Evolutionary conservation across 2,329 filamentous ascomycete species (phyloP).

Genomic region (Diaporthe eres): DNA sequence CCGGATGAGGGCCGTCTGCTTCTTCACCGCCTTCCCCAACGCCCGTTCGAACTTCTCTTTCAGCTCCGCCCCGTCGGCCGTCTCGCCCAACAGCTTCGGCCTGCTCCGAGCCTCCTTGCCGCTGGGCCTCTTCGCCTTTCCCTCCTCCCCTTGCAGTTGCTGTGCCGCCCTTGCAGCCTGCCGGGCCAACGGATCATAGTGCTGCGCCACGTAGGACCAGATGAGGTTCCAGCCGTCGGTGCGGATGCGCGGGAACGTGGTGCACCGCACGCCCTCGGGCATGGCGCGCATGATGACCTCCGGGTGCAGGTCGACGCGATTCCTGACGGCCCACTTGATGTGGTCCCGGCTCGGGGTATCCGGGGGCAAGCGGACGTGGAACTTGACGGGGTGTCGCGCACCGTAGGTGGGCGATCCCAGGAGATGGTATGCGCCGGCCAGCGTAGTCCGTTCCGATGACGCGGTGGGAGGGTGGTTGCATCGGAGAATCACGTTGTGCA

Average conservation of each 20-base stretch:
- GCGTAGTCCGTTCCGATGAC: rapidly evolving
- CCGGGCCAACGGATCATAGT: too few relatives aligned
- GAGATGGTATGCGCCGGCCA: neutral
- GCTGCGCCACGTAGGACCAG: neutral
- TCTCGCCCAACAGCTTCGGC: too few relatives aligned
- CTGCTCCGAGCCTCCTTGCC: neutral
- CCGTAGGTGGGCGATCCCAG: neutral
- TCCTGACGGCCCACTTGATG: neutral
- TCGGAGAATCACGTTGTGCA: too few relatives aligned
- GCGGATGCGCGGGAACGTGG: neutral
- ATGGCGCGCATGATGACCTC: neutral
- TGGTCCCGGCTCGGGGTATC: neutral
- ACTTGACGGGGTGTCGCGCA: neutral
- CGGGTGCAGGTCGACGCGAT: neutral
- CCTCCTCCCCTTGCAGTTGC: too few relatives aligned
- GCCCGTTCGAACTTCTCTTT: too few relatives aligned
- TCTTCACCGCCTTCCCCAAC: too few relatives aligned
- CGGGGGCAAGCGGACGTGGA: neutral
- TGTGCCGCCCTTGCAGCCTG: too few relatives aligned
- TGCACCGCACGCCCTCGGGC: neutral
- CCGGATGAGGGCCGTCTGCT: neutral
- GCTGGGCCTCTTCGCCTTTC: too few relatives aligned
- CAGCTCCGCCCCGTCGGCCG: too few relatives aligned
- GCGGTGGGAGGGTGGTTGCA: neutral
- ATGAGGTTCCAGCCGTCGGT: neutral